Percentiles rank a stretch among this genome's conserved stretches.
phyloP scores from a whole-genome alignment of 768 basidiomycete genomes.

The Candolleomyces aberdarensis region DNA sequence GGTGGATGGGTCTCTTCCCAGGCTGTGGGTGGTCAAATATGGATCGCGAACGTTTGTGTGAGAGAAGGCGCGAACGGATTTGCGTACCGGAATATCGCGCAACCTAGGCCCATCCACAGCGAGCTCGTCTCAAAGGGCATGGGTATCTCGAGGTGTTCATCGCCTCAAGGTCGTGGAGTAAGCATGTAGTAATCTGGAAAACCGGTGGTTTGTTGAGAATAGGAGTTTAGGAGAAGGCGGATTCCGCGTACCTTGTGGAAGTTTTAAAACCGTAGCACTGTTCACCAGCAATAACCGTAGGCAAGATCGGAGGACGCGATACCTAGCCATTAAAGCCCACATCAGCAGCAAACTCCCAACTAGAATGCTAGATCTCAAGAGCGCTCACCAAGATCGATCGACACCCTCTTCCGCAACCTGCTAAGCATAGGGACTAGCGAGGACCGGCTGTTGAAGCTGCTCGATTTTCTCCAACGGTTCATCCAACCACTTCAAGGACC shows the following conservation, averaged over 20 bases:
- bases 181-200: too few relatives aligned
- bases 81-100: conserved; percentile 71
- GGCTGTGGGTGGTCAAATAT: conserved; percentile 36
- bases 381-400: conserved; percentile 13
- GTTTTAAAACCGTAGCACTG: conserved; percentile 61
- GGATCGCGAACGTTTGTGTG: not conserved
- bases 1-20: conserved; percentile 74
- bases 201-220: too few relatives aligned
- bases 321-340: conserved; percentile 44
- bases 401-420: conserved; percentile 43
- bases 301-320: conserved; percentile 59
- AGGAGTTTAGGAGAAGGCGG: not conserved
- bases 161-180: too few relatives aligned
- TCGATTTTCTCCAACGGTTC: too few relatives aligned
- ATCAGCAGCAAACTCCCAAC: not conserved
- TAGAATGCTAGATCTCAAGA: not conserved
- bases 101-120: conserved; percentile 69
- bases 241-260: conserved; percentile 58
- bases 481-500: too few relatives aligned
- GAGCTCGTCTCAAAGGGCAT: conserved; percentile 72
- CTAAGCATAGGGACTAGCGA: too few relatives aligned
- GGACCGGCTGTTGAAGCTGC: too few relatives aligned
- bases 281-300: conserved; percentile 79
- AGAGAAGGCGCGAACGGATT: not conserved
- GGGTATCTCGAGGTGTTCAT: conserved; percentile 54